Conservation (phyloP, 2,329 filamentous ascomycete genomes). For the Stagonosporopsis tanaceti region DNA sequence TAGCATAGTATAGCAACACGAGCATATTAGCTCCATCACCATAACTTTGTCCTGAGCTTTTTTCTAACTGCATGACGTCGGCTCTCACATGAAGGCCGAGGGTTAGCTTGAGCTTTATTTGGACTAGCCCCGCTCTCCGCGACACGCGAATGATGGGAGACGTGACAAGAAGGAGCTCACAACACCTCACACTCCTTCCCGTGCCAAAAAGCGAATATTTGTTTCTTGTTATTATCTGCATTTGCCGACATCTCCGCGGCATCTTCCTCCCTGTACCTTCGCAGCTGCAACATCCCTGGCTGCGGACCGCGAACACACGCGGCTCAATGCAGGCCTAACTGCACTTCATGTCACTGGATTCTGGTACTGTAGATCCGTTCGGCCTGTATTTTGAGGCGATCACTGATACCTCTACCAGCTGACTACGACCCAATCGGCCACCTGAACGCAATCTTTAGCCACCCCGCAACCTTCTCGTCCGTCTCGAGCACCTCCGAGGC, state of each 20-base stretch:
- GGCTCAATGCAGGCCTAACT: conserved; percentile 48
- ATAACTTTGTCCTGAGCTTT: not conserved
- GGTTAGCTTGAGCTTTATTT: conserved; percentile 22
- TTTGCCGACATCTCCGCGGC: not conserved
- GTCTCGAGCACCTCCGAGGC: conserved; percentile 76
- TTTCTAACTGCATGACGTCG: conserved; percentile 13
- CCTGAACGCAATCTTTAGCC: conserved; percentile 91
- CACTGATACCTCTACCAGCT: conserved; percentile 57
- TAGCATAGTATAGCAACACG: conserved; percentile 19
- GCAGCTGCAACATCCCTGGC: conserved; percentile 28
- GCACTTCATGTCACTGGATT: conserved; percentile 51
- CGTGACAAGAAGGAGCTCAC: conserved; percentile 14
- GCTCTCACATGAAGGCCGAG: conserved; percentile 12
- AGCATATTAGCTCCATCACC: not conserved
- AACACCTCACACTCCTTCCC: conserved; percentile 23
- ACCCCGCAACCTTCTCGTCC: conserved; percentile 82
- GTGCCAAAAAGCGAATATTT: conserved; percentile 13
- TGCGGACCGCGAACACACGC: conserved; percentile 38
- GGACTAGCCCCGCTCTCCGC: conserved; percentile 12
- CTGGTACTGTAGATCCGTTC: conserved; percentile 38
- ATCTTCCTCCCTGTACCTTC: not conserved
- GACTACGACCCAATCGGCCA: conserved; percentile 94
- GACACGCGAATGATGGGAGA: conserved; percentile 13
- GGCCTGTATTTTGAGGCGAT: conserved; percentile 15
- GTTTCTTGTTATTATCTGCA: not conserved